Base-by-base conservation (phyloP, 306 rosid species). In the Ochetophila trinervis region DNA sequence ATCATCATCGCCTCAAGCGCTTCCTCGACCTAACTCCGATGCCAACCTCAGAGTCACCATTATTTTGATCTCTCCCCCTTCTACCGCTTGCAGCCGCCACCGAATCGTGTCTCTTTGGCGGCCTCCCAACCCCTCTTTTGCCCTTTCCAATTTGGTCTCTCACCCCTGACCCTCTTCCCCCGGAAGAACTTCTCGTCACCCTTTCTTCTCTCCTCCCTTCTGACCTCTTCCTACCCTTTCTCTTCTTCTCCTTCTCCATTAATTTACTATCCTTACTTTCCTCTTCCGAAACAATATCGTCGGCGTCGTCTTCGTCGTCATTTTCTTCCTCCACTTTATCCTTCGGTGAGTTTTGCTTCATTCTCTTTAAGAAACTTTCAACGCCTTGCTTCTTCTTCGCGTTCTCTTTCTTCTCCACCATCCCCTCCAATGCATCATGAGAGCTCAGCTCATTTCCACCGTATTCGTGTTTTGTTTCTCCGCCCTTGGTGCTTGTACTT, bases 341-440 rank as follows among this genome's bases (percentile, higher is more conserved):
- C 5, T 62, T 42, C 2, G 75, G 44, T 15, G 80, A 78, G 62
- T 70, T 76, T 60, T 77, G 83, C 50, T 67, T 80, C 72, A 84
- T 77, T 65, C 88, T 74, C 76, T 71, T 80, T 74, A 84, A 74
- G 59, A 84, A 80, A 30, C 79, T 71, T 10, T 66, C 88, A 0
- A 77, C 83, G 0, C 85, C 85, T 45, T 71, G 71, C 76, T 65
- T 84, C 77, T 74, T 80, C 76, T 65, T 77, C 4, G 20, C 53
- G 3, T 30, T 57, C 49, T 74, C 83, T 66, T 70, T 83, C 76
- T 74, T 80, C 34, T 69, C 85, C 51, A 40, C 50, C 67, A 65
- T 53, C 24, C 62, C 70, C 34, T 68, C 83, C 56, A 74, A 22
- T 23, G 68, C 69, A 13, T 74, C 88, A 42, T 68, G 79, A 15